These are phyloP conservation scores for Lichtheimia ornata DNA, from an alignment of 371 early-diverging fungal genomes.

Conservation along the genomic window DNA sequence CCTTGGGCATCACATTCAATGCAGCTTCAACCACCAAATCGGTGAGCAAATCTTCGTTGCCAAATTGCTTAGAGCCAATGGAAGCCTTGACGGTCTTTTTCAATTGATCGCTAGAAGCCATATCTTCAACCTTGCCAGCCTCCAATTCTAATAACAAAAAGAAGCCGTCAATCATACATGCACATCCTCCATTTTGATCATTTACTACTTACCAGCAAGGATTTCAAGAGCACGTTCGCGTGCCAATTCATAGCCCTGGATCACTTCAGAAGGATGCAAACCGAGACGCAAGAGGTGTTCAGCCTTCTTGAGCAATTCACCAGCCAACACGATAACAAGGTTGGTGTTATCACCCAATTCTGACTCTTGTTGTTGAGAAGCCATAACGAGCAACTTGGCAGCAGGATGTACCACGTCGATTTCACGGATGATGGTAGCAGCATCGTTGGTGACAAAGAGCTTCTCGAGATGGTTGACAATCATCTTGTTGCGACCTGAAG, in stretches of 20 bases:
- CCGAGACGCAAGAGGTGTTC: constrained; percentile 93
- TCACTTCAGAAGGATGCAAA: constrained; percentile 91
- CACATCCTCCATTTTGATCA: background rate
- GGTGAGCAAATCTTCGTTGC: constrained; percentile 87
- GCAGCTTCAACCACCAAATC: constrained; percentile 88
- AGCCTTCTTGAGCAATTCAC: constrained; percentile 92
- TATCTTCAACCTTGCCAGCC: constrained; percentile 65
- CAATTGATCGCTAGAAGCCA: constrained; percentile 60
- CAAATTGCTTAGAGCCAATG: constrained; percentile 92
- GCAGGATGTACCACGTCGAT: constrained; percentile 99
- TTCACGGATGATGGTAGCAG: constrained; percentile 98
- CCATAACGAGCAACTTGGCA: constrained; percentile 95
- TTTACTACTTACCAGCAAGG: constrained; percentile 64
- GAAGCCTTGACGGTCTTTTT: constrained; percentile 74
- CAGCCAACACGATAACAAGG: constrained; percentile 92
- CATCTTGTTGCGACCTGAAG: constrained; percentile 97
- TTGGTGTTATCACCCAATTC: constrained; percentile 98
- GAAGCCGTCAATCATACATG: background rate
- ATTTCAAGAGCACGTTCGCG: constrained; percentile 81
- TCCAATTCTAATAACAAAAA: constrained; percentile 55
- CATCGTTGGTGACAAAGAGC: constrained; percentile 98
- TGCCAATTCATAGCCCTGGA: constrained; percentile 94
- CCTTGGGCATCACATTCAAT: constrained; percentile 88
- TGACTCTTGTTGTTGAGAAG: constrained; percentile 97
- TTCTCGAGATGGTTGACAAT: constrained; percentile 98